Evolutionary conservation across 305 asterid species (phyloP).

Genomic region (Rubia tinctorum): DNA sequence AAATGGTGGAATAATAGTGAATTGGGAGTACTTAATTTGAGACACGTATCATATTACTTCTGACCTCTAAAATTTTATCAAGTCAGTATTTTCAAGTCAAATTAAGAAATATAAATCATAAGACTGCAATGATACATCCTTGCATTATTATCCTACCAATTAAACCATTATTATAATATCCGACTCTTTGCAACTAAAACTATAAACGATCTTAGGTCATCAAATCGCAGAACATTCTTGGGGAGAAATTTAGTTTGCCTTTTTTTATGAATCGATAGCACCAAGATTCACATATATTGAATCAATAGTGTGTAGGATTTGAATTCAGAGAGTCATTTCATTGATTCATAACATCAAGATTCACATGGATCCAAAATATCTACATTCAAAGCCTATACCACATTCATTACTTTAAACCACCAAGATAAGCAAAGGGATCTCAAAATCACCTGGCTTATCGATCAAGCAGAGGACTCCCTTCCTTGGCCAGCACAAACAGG

Average conservation of each 20-base stretch:
- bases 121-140: too few species aligned
- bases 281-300: not conserved
- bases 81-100: too few species aligned
- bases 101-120: too few species aligned
- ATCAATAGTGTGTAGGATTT: too few species aligned
- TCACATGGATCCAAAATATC: not conserved
- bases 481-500: constrained; percentile 90
- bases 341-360: not conserved
- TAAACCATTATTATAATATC: not conserved
- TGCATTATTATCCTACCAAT: too few species aligned
- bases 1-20: too few species aligned
- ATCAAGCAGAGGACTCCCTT: constrained; percentile 78
- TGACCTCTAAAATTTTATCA: too few species aligned
- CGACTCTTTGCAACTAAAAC: not conserved
- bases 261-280: not conserved
- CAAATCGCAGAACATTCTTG: not conserved
- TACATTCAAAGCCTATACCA: not conserved
- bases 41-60: too few species aligned
- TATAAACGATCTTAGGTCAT: not conserved
- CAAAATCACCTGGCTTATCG: constrained; percentile 32
- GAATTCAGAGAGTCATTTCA: not conserved
- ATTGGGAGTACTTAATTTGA: too few species aligned
- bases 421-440: not conserved
- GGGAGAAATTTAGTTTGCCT: not conserved
- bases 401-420: not conserved